Conservation (phyloP, 1,139 yeast species). For the Saccharomycopsis crataegensis region DNA sequence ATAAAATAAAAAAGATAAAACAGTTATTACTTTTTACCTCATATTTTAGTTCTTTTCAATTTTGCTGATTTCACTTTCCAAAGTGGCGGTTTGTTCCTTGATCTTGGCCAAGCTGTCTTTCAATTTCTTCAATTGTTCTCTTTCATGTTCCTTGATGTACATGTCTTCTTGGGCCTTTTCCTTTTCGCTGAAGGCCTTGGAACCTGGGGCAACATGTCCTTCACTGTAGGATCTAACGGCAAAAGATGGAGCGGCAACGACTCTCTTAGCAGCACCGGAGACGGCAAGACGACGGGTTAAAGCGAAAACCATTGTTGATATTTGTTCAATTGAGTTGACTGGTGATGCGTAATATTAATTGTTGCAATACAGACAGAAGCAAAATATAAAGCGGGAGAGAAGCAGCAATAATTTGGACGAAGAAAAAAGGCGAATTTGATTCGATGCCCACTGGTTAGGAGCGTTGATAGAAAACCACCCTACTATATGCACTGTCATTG, state of each 20-base stretch:
- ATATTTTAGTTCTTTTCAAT: conserved; percentile 14
- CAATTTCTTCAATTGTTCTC: conserved; percentile 19
- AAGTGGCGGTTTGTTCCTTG: conserved; percentile 16
- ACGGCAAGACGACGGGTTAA: conserved; percentile 9
- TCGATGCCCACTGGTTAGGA: too few species aligned
- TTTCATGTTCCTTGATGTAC: conserved; percentile 20
- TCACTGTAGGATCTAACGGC: conserved; percentile 13
- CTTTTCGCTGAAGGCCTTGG: conserved; percentile 19
- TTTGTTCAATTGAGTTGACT: neutral
- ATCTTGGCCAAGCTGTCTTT: conserved; percentile 17
- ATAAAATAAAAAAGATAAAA: too few species aligned
- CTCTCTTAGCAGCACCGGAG: conserved; percentile 2
- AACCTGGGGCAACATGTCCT: conserved; percentile 18
- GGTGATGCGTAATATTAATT: neutral
- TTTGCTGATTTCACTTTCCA: conserved; percentile 15
- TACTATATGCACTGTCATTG: too few species aligned
- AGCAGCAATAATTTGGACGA: too few species aligned
- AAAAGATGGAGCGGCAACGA: conserved; percentile 2
- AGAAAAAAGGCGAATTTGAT: too few species aligned
- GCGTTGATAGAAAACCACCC: too few species aligned
- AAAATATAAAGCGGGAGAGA: too few species aligned
- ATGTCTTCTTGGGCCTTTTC: conserved; percentile 21
- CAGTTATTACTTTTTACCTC: too few species aligned
- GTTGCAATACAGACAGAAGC: neutral
- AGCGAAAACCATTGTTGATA: conserved; percentile 13